phyloP scores from a whole-genome alignment of 768 basidiomycete species.

The Tylopilus vinaceipallidus region DNA sequence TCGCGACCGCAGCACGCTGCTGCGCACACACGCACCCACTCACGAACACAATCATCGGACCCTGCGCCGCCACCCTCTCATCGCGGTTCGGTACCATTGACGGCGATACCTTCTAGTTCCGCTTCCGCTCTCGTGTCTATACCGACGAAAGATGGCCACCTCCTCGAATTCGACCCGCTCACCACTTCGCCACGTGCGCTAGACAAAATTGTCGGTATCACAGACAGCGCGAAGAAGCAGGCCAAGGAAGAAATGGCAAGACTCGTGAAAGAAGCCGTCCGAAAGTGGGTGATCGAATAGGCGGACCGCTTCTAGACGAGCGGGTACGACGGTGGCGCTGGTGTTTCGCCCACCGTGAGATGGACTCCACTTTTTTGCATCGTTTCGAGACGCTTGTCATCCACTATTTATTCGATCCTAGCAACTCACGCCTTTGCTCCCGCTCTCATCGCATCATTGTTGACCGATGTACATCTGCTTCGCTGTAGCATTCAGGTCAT shows the following conservation, averaged over 20 bases:
- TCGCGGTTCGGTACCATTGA: neutral
- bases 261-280: conserved; percentile 68
- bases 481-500: conserved; percentile 17
- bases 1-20: conserved; percentile 45
- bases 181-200: conserved; percentile 68
- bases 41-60: conserved; percentile 24
- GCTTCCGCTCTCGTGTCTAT: conserved; percentile 68
- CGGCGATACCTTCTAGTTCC: conserved; percentile 7
- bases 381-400: neutral
- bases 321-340: too few species aligned
- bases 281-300: conserved; percentile 68
- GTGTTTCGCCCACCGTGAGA: neutral
- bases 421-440: conserved; percentile 3
- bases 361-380: conserved; percentile 3
- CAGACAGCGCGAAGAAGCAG: conserved; percentile 79
- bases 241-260: conserved; percentile 74
- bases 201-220: conserved; percentile 75
- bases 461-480: conserved; percentile 18
- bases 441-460: neutral
- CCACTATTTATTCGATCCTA: conserved; percentile 14
- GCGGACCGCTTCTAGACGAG: too few species aligned
- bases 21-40: conserved; percentile 44
- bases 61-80: neutral
- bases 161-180: conserved; percentile 85
- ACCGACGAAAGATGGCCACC: conserved; percentile 76